Base-by-base conservation (phyloP, 2,329 filamentous ascomycete species). In the Coleophoma crateriformis region DNA sequence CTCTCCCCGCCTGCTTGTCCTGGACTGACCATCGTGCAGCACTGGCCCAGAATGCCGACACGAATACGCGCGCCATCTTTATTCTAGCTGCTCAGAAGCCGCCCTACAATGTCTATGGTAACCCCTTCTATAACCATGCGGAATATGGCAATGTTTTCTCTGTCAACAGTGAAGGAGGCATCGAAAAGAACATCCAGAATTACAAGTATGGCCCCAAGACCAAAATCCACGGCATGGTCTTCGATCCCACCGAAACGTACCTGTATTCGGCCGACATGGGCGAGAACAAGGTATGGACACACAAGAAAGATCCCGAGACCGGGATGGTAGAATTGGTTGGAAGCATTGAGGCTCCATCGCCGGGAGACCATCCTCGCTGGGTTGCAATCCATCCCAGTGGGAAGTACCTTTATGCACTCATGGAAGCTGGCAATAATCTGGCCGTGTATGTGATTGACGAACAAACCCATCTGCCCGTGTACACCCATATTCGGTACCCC, bases 61-160 rank as follows among this genome's bases (percentile, higher is more conserved):
- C 88, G 52, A 91, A 90, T 69, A 95, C 90, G 5, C 83, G 90
- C 54, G 90, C 90, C 61, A 95, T 95, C 68, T 95, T 95, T 73
- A 79, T 92, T 50, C 81, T 95, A 46, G 86, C 90, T 32, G 87
- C 88, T 19, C 78, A 84, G 59, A 79, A 88, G 61, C 77, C 88
- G 1, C 90, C 90, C 0, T 88, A 90, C 67, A 81, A 80, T 59
- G 87, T 95, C 54, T 95, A 95, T 70, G 88, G 87, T 67, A 94
- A 94, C 67, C 90, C 90, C 8, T 95, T 95, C 69, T 95, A 95
- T 75, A 81, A 88, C 53, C 79, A 91, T 65, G 90, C 90, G 35
- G 88, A 88, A 56, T 86, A 82, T 64, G 88, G 89, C 53, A 90
- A 90, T 63, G 80, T 95, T 64, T 89, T 89, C 70, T 75, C 78